Evolutionary conservation across 805 yeast species (phyloP).

Genomic region (Priceomyces melissophilus): DNA sequence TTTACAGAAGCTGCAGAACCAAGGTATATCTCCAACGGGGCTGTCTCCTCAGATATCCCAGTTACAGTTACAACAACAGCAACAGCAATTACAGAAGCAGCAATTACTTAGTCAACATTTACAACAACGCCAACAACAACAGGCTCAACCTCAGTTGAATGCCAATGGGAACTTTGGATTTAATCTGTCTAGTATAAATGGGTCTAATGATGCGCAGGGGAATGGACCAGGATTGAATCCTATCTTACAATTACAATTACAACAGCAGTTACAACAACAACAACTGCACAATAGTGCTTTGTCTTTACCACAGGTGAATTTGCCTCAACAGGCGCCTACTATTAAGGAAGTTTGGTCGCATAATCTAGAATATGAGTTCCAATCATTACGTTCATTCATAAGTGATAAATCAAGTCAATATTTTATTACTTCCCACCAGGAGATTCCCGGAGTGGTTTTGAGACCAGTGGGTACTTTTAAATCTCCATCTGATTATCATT

Average conservation of each 20-base stretch:
- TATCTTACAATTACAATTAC: conserved; percentile 16
- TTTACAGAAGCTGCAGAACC: conserved; percentile 32
- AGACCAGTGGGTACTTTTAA: conserved; percentile 93
- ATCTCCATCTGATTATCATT: conserved; percentile 88
- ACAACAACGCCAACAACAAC: conserved; percentile 27
- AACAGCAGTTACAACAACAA: conserved; percentile 21
- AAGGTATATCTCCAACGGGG: conserved; percentile 15
- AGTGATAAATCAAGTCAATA: conserved; percentile 46
- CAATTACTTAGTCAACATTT: conserved; percentile 33
- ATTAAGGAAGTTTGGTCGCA: conserved; percentile 73
- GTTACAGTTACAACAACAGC: conserved; percentile 25
- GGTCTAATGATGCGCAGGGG: background rate
- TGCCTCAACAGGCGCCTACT: conserved; percentile 42
- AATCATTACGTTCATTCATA: conserved; percentile 54
- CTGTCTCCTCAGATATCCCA: conserved; percentile 37
- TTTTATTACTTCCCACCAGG: conserved; percentile 74
- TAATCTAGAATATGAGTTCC: conserved; percentile 66
- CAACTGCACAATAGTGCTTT: conserved; percentile 17
- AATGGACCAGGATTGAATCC: conserved; percentile 2
- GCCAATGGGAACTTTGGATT: conserved; percentile 1
- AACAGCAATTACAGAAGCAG: conserved; percentile 29
- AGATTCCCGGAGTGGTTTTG: conserved; percentile 94
- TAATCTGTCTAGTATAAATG: no score
- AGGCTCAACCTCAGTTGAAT: conserved; percentile 15
- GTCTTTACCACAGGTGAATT: conserved; percentile 6